phyloP scores from a whole-genome alignment of 257 asterid species.

The Echites panduratus region DNA sequence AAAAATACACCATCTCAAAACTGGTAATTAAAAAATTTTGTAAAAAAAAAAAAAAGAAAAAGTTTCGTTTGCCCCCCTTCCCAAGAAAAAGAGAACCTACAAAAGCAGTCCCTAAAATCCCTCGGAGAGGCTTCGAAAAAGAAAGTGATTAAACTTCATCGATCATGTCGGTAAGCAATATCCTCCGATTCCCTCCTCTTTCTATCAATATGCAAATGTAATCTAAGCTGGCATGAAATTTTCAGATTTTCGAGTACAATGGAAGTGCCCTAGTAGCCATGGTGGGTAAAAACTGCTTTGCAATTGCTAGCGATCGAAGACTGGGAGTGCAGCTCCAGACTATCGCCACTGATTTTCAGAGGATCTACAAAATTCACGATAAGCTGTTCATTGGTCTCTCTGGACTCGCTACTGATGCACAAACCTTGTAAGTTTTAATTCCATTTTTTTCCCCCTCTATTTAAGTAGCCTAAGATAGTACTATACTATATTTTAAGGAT shows the following conservation, averaged over 20 bases:
- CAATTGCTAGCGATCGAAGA: conserved; percentile 88
- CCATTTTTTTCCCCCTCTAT: too few relatives aligned
- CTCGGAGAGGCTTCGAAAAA: background rate
- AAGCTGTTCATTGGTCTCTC: conserved; percentile 83
- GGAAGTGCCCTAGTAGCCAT: conserved; percentile 95
- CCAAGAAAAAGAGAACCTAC: too few relatives aligned
- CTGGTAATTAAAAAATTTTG: too few relatives aligned
- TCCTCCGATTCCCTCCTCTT: background rate
- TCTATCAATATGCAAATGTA: background rate
- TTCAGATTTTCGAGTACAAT: conserved; percentile 92
- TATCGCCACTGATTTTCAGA: conserved; percentile 80
- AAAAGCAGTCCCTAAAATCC: background rate
- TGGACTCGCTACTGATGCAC: conserved; percentile 89
- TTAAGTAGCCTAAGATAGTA: too few relatives aligned
- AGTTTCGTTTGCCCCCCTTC: too few relatives aligned
- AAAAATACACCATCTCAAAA: too few relatives aligned
- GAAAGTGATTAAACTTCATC: background rate
- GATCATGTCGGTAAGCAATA: background rate
- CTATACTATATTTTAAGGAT: background rate
- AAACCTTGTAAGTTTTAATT: conserved; percentile 51
- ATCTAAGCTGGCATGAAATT: background rate
- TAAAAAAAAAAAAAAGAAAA: too few relatives aligned
- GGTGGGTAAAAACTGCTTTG: conserved; percentile 95
- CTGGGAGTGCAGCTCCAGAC: conserved; percentile 95
- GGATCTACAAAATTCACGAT: conserved; percentile 67